phyloP scores from a whole-genome alignment of 805 yeast species.

The Kuraishia molischiana region DNA sequence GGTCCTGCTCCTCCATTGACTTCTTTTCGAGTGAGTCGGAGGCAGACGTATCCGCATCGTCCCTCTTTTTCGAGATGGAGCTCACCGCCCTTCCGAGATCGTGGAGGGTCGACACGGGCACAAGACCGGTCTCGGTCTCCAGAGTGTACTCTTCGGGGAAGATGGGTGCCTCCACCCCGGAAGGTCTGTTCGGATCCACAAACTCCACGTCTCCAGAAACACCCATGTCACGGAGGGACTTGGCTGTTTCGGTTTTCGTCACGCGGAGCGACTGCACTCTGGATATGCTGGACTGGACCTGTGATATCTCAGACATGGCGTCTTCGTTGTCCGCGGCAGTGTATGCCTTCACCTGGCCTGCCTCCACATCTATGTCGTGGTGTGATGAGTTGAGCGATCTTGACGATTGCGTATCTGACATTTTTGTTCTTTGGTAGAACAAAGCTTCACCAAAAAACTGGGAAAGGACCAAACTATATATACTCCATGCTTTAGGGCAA shows the following conservation, averaged over 20 bases:
- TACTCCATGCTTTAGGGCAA: no score
- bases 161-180: constrained; percentile 47
- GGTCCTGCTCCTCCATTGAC: constrained; percentile 16
- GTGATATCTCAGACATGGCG: constrained; percentile 32
- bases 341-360: constrained; percentile 22
- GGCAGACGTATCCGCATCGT: constrained; percentile 17
- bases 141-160: constrained; percentile 90
- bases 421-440: no score
- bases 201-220: constrained; percentile 41
- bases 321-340: constrained; percentile 31
- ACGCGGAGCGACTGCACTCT: constrained; percentile 26
- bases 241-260: constrained; percentile 62
- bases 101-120: constrained; percentile 66
- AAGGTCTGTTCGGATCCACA: constrained; percentile 49
- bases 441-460: no score
- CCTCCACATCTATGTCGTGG: background rate
- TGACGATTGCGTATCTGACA: no score
- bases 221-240: constrained; percentile 58
- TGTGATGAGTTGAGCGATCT: constrained; percentile 1
- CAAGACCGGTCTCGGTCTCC: constrained; percentile 85
- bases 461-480: no score
- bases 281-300: constrained; percentile 13
- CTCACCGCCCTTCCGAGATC: constrained; percentile 45
- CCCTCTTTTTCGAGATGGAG: constrained; percentile 7
- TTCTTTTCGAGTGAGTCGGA: constrained; percentile 16